Evolutionary conservation across 1,139 yeast genomes (phyloP), one percentile per base, ranked within the genome.

Genomic region (Saccharomyces uvarum): DNA sequence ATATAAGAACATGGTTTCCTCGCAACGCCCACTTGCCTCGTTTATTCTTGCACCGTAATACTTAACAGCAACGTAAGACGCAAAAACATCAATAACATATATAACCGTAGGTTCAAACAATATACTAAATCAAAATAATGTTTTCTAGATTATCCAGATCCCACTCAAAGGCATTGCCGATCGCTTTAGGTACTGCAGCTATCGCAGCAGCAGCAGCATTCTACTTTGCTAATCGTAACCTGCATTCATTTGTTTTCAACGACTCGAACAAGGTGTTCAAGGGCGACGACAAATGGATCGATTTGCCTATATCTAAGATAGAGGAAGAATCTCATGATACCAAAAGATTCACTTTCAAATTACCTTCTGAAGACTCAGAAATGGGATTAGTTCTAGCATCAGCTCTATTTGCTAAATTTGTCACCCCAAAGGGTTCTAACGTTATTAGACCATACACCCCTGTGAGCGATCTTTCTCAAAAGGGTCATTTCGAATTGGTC

Each of bases 391-490:
- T 81, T 63, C 80, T 85, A 56, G 96, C 98, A 48, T 88, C 95
- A 47, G 82, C 86, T 62, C 71, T 95, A 53, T 71, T 93, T 71
- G 81, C 96, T 70, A 90, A 90, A 76, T 89, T 76, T 62, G 87
- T 85, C 56, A 86, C 93, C 55, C 80, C 83, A 57, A 89, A 89
- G 76, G 98, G 97, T 63, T 83, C 77, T 74, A 84, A 85, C 67
- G 97, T 93, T 56, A 79, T 95, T 61, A 86, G 99, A 77, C 99
- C 99, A 50, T 95, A 95, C 78, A 95, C 99, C 42, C 99, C 99
- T 56, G 79, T 85, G 54, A 80, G 88, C 38, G 89, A 86, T 66
- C 76, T 80, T 54, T 83, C 82, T 54, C 77, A 79, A 58, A 78
- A 79, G 70, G 99, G 99, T 53, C 71, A 79, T 56, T 77, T 95